A percentile compares a stretch with the other conserved stretches of the same genome.
Conservation (phyloP, 164 flowering plant genomes). For the Umbilicus rupestris region DNA sequence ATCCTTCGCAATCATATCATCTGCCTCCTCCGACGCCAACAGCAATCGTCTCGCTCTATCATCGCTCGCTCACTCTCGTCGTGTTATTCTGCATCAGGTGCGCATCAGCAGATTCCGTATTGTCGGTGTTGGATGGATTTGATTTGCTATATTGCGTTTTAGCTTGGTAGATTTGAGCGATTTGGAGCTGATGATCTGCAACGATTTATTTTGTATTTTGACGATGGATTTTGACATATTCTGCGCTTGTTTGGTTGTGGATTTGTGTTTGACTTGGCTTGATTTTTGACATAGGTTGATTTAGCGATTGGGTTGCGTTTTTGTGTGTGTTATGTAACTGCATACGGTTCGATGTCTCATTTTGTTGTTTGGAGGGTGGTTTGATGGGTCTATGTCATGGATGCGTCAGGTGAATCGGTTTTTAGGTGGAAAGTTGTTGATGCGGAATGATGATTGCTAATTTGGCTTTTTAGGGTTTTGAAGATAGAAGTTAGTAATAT, state of each 20-base stretch:
- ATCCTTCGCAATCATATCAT: neutral
- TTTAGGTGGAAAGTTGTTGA: neutral
- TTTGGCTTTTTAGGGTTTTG: neutral
- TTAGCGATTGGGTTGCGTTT: no score
- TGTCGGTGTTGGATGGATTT: neutral
- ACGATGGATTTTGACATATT: neutral
- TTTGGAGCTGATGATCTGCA: no score
- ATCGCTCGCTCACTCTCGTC: no score
- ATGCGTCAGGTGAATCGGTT: no score
- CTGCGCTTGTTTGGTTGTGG: neutral
- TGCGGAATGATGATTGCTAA: neutral
- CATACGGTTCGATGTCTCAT: no score
- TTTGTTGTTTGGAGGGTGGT: no score
- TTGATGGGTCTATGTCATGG: no score
- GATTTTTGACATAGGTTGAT: no score
- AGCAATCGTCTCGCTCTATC: neutral
- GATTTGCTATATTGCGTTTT: neutral
- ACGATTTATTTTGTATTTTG: neutral
- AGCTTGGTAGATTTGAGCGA: neutral
- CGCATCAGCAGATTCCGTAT: neutral
- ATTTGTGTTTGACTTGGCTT: no score
- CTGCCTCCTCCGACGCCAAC: slow-evolving; percentile 1
- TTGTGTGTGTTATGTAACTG: no score
- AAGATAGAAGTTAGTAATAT: neutral
- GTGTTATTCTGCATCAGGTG: neutral